phyloP scores from a whole-genome alignment of 2,329 filamentous ascomycete genomes.

The Penicillium sp. region DNA sequence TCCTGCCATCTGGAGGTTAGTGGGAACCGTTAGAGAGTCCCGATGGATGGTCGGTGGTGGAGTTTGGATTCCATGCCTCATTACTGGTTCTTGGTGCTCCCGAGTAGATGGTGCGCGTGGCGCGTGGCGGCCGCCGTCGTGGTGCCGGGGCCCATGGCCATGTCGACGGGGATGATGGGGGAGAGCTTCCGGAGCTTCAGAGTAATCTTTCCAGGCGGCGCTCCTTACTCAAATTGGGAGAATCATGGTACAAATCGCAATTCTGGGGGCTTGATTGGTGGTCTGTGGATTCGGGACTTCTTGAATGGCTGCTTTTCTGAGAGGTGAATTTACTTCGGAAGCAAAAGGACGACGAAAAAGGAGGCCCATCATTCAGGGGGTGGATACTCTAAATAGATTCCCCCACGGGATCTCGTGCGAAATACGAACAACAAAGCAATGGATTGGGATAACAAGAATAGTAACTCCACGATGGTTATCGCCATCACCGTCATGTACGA shows the following conservation, averaged over 20 bases:
- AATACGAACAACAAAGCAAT: neutral
- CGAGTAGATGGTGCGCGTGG: neutral
- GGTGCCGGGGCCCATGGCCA: neutral
- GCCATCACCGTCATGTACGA: neutral
- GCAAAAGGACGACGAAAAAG: neutral
- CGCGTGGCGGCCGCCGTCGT: constrained; percentile 2
- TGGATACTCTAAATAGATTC: neutral
- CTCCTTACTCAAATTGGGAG: neutral
- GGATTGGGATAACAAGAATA: neutral
- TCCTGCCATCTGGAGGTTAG: neutral
- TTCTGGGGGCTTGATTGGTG: neutral
- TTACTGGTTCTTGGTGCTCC: neutral
- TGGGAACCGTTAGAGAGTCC: constrained; percentile 30
- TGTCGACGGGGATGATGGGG: constrained; percentile 10
- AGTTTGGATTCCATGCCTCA: constrained; percentile 2
- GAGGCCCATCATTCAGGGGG: neutral
- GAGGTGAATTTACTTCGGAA: neutral
- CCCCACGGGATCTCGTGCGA: neutral
- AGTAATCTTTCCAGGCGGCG: constrained; percentile 3
- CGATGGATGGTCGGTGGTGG: constrained; percentile 17
- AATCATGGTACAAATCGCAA: neutral
- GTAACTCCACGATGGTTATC: neutral
- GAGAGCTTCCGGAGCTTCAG: constrained; percentile 13
- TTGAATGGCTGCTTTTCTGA: no score
- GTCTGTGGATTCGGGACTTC: no score